A percentile compares a stretch with the other conserved stretches of the same genome.
phyloP scores from a whole-genome alignment of 75 land plant genomes.

The Pinus albicaulis region DNA sequence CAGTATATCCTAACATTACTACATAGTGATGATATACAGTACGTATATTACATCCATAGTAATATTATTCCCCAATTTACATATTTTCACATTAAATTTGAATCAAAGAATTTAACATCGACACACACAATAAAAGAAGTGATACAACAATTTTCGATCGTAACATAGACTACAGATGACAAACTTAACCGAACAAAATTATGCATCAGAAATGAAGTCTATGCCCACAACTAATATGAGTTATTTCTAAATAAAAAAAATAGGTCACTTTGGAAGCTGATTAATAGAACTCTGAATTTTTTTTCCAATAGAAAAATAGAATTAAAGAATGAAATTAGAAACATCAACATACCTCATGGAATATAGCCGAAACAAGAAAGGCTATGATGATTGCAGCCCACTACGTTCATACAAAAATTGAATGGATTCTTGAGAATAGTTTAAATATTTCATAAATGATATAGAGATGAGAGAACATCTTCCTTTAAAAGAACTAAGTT shows the following conservation, averaged over 20 bases:
- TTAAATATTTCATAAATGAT: background rate
- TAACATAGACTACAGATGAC: background rate
- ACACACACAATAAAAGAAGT: background rate
- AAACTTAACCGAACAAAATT: too few species aligned
- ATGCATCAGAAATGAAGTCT: slow-evolving; percentile 3
- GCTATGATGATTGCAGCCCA: slow-evolving; percentile 61
- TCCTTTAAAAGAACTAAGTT: background rate
- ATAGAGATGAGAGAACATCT: background rate
- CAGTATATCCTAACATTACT: too few species aligned
- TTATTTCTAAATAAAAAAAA: too few species aligned
- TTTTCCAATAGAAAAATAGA: background rate
- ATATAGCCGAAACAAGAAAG: slow-evolving; percentile 80
- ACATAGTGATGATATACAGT: too few species aligned
- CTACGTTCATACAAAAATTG: too few species aligned
- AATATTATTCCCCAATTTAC: too few species aligned
- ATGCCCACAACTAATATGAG: background rate
- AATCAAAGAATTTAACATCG: too few species aligned
- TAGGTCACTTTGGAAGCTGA: background rate
- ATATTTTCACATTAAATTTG: too few species aligned
- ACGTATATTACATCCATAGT: too few species aligned
- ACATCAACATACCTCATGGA: slow-evolving; percentile 76
- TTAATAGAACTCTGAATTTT: background rate
- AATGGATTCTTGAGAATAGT: too few species aligned
- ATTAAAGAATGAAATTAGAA: background rate
- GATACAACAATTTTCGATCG: background rate